phyloP scores from a whole-genome alignment of 768 basidiomycete genomes.

The Boletellus ananas region DNA sequence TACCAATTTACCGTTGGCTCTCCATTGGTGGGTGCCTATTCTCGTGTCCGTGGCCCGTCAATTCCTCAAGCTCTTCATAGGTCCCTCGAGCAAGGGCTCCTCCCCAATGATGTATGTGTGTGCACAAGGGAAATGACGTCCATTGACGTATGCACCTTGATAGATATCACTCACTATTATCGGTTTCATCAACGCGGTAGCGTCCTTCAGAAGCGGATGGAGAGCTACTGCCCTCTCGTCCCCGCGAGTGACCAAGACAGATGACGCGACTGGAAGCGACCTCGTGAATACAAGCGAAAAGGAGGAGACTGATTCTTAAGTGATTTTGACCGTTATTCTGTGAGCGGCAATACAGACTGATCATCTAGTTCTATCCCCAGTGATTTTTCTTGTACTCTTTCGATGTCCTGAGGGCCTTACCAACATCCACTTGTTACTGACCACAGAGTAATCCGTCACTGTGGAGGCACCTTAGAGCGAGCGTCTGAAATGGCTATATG shows the following conservation, averaged over 20 bases:
- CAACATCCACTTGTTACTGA: neutral
- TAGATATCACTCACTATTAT: conserved; percentile 41
- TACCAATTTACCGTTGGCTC: conserved; percentile 74
- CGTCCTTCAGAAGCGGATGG: conserved; percentile 69
- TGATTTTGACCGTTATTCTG: neutral
- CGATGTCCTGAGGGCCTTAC: neutral
- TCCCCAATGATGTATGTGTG: conserved; percentile 57
- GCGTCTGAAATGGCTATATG: too few relatives aligned
- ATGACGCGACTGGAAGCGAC: conserved; percentile 3
- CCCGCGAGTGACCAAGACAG: neutral
- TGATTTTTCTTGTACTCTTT: neutral
- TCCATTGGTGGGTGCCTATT: conserved; percentile 65
- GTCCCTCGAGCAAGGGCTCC: conserved; percentile 66
- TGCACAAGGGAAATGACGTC: neutral
- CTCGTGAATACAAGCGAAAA: conserved; percentile 7
- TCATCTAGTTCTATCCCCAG: neutral
- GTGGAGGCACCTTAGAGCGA: too few relatives aligned
- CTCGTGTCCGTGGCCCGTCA: neutral
- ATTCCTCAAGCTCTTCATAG: conserved; percentile 33
- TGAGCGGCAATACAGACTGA: neutral
- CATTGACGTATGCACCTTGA: conserved; percentile 4
- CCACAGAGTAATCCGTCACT: neutral
- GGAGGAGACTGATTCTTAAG: conserved; percentile 8
- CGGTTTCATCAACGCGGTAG: conserved; percentile 48
- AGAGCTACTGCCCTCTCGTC: conserved; percentile 50